Evolutionary conservation across 192 early-diverging fungal genomes (phyloP), one percentile per base, ranked within the genome.

Genomic region (Backusella psychrophila): DNA sequence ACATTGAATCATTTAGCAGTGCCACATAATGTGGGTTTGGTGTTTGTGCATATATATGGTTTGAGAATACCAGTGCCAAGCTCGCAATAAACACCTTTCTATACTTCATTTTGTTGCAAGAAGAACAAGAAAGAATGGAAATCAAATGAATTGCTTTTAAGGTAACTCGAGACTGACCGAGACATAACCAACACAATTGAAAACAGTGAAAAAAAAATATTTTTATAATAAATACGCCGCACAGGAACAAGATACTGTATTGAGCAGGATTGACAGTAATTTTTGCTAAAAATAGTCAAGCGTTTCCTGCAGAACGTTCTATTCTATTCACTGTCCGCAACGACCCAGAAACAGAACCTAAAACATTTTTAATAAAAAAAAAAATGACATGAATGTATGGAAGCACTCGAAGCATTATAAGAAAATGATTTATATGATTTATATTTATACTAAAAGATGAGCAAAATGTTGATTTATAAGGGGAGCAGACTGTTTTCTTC

Each of bases 1-100:
- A 73, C 6, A 87, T 59, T 5, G 80, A 78, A 49, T 87, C 76
- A 66, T 83, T 75, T 15, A 87, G 67, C 21, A 87, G 35, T 11
- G 63, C 15, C 5, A 38, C 56, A 44, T 75, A 75, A 26, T 75
- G 39, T 19, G 74, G n/a, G 39, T 75, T 75, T n/a, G 66, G 31
- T 19, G 63, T 42, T 21, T 52, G 59, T 19, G 52, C 52, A 7
- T 31, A 59, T 42, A 56, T 11, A 15, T 52, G 26, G 26, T 31
- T 53, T 53, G 52, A 6, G n/a, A 53, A 53, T 53, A 53, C 19
- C 19, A 53, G 2, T 6, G 52, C n/a, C 5, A 53, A 6, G 8
- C 52, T 21, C n/a, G n/a, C 52, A 53, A 17, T n/a, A n/a, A 23
- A 53, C n/a, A 7, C 5, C n/a, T 21, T 53, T n/a, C n/a, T 53